Evolutionary conservation across 176 grass and related monocot species (phyloP).

Genomic region (Calamus simplicifolius): DNA sequence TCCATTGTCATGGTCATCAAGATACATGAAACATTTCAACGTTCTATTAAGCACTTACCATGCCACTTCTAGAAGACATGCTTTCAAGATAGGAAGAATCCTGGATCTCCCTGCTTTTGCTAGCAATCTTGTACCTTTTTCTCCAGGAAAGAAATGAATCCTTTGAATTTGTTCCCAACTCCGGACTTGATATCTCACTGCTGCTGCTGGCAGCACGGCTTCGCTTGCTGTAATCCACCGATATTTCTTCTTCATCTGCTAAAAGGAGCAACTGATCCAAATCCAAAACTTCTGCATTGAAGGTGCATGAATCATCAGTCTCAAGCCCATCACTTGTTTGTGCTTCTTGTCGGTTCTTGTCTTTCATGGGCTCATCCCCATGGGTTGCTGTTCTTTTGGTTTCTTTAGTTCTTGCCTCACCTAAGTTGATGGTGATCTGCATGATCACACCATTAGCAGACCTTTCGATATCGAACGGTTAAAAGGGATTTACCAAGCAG

Average conservation of each 20-base stretch:
- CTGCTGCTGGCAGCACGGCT: constrained; percentile 27
- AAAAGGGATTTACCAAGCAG: background rate
- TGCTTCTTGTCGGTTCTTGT: background rate
- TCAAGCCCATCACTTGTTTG: background rate
- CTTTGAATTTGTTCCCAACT: constrained; percentile 35
- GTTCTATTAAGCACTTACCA: background rate
- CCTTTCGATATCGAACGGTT: background rate
- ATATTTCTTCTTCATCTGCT: constrained; percentile 33
- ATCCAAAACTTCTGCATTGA: constrained; percentile 24
- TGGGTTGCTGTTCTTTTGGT: constrained; percentile 1
- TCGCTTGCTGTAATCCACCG: constrained; percentile 29
- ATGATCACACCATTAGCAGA: constrained; percentile 2
- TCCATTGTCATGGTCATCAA: background rate
- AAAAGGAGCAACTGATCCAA: constrained; percentile 39
- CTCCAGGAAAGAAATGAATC: constrained; percentile 34
- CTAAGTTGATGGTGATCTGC: constrained; percentile 55
- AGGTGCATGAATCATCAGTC: constrained; percentile 8
- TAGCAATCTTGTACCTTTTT: constrained; percentile 23
- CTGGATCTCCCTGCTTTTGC: constrained; percentile 21
- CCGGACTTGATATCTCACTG: constrained; percentile 49
- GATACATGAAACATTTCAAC: background rate
- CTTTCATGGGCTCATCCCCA: constrained; percentile 20
- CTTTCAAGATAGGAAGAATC: constrained; percentile 26
- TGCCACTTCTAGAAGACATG: background rate
- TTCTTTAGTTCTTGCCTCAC: constrained; percentile 10